Percentiles rank a stretch among this genome's conserved stretches.
Evolutionary conservation across 768 basidiomycete genomes (phyloP).

Genomic region (Gautieria morchelliformis): DNA sequence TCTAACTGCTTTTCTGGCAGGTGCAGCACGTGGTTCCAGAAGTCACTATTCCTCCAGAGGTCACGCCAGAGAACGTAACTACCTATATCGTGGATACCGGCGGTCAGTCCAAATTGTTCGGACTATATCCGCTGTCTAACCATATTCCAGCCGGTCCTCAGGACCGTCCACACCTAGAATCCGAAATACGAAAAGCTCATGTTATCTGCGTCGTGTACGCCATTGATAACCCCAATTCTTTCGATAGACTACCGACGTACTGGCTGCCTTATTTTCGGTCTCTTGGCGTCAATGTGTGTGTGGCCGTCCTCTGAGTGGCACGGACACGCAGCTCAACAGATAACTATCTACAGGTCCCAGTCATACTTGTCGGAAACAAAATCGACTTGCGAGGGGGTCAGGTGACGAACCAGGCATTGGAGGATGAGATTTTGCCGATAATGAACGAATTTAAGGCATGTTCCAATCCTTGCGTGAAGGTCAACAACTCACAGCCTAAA

Average conservation of each 20-base stretch:
- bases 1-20: constrained; percentile 29
- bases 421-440: constrained; percentile 91
- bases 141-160: constrained; percentile 60
- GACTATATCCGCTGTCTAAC: neutral
- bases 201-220: constrained; percentile 97
- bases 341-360: constrained; percentile 58
- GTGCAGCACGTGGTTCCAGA: constrained; percentile 94
- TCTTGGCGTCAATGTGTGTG: constrained; percentile 84
- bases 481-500: neutral
- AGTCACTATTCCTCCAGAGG: constrained; percentile 95
- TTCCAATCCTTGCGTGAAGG: neutral
- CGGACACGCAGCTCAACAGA: constrained; percentile 3
- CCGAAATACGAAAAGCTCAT: constrained; percentile 94
- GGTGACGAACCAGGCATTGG: constrained; percentile 88
- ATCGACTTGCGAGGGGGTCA: constrained; percentile 91
- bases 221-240: constrained; percentile 92
- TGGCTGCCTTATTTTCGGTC: constrained; percentile 95
- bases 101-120: constrained; percentile 39
- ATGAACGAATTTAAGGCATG: constrained; percentile 98
- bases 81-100: constrained; percentile 98
- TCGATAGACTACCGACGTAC: constrained; percentile 95
- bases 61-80: constrained; percentile 95
- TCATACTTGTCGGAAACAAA: constrained; percentile 97
- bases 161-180: constrained; percentile 82
- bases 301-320: neutral